phyloP scores from a whole-genome alignment of 176 grass and related monocot genomes.

The Eragrostis curvula region DNA sequence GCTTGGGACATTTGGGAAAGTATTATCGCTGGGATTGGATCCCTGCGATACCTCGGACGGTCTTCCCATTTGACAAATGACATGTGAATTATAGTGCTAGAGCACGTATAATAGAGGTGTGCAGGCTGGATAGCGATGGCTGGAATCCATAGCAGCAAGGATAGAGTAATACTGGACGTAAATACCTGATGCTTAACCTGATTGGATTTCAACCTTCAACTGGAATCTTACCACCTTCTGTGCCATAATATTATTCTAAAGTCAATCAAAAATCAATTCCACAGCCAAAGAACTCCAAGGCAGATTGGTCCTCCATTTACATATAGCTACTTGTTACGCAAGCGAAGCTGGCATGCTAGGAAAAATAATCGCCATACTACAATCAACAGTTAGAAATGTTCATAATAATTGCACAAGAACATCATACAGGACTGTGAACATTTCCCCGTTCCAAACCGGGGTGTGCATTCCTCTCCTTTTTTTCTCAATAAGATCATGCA shows the following conservation, averaged over 20 bases:
- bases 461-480: too few relatives aligned
- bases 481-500: too few relatives aligned
- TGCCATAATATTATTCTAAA: background rate
- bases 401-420: background rate
- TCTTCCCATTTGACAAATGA: background rate
- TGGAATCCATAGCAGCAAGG: slow-evolving; percentile 2
- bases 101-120: background rate
- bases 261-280: background rate
- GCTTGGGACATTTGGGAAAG: background rate
- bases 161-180: background rate
- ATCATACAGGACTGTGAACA: too few relatives aligned
- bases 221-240: background rate
- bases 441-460: too few relatives aligned
- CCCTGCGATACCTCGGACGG: slow-evolving; percentile 3
- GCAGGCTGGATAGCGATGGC: background rate
- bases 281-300: background rate
- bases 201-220: slow-evolving; percentile 5
- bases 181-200: too few relatives aligned
- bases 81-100: background rate
- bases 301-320: background rate
- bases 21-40: background rate
- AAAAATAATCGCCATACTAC: background rate
- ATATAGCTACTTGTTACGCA: background rate
- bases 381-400: background rate
- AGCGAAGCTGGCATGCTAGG: background rate